Base-by-base conservation (phyloP, 23 red algal genomes). In the Agarophyton chilense region DNA sequence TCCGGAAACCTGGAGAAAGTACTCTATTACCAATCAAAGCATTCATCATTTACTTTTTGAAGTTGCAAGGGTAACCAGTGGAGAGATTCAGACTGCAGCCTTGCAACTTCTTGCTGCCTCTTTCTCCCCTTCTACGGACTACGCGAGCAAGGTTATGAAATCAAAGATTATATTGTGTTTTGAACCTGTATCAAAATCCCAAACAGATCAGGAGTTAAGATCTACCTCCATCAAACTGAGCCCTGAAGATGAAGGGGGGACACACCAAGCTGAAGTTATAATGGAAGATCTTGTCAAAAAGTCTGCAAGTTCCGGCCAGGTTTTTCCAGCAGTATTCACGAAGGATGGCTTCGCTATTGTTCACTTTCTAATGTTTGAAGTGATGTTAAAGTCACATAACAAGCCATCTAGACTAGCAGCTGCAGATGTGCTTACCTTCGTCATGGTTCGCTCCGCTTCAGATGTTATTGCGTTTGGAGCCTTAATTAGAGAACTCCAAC, bases 1-100 rank as follows among this genome's bases (percentile, higher is more conserved):
- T 38, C 85, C 85, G 16, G 73, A 67, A 29, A 89, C 85, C 4
- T 89, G 85, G 72, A 89, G 85, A 35, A 74, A 72, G 38, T 89
- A 75, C 39, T 33, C 45, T 11, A 28, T 65, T 64, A 56, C 22
- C 10, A 71, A 89, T 50, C 32, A 56, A 29, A 38, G n/a, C 40
- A 41, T 89, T 38, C 32, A 41, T 6, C 10, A 78, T 39, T 40
- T 89, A 13, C 62, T 53, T 10, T 49, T 46, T 10, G 43, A 74
- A 11, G 71, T 71, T 39, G 42, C 85, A 17, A 77, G 57, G 49
- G 25, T 58, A 3, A 21, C 71, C 14, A 56, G 31, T 8, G 85
- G 85, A 34, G 44, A 89, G 43, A 35, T 89, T 12, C 85, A 72
- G 60, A 45, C 71, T 16, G 34, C 73, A 17, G 6, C 85, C 16